Base-by-base conservation (phyloP, 1,284 basidiomycete genomes). In the Clitocybe nebularis region DNA sequence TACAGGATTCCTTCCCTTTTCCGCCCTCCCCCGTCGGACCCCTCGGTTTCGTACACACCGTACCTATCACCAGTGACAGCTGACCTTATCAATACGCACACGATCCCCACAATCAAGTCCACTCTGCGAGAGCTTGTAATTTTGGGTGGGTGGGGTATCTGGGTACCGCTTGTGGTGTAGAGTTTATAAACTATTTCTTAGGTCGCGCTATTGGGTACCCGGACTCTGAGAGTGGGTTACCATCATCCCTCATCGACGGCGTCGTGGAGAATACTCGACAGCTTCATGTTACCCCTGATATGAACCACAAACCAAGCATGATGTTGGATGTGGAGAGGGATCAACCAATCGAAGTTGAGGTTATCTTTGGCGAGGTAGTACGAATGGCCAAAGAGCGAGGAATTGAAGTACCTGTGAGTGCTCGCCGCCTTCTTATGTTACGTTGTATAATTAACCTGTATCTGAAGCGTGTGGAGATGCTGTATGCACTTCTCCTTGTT, bases 341-440 rank as follows among this genome's bases (percentile, higher is more conserved):
- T 3, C 63, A 64, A 30, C 79, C 83, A 6, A 74, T 84, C 45
- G 82, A 85, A 58, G 73, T 84, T 0, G 81, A 84, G 53, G 79
- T 71, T 10, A 79, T 84, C 44, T 53, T 83, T 8, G 81, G 82
- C 0, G 75, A 79, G 37, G 72, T 81, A 1, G 70, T 83, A 8
- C 62, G 73, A 28, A 64, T 76, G 58, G 82, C 75, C 0, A 65
- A 60, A 46, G 63, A 66, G 33, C 58, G 61, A 26, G 62, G 62
- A 2, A 68, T 84, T 2, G 56, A 66, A 4, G 59, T 79, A 26
- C 81, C 79, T 23, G 80, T 81, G 48, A 64, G 76, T 28, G 11
- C 11, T 4, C 13, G 17, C 9, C n/a, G 17, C 16, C 26, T 11
- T 4, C 22, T 25, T 44, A 29, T 22, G 26, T 22, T 24, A 26